phyloP scores from a whole-genome alignment of 345 rosid genomes.

The Aquilaria yunnanensis region DNA sequence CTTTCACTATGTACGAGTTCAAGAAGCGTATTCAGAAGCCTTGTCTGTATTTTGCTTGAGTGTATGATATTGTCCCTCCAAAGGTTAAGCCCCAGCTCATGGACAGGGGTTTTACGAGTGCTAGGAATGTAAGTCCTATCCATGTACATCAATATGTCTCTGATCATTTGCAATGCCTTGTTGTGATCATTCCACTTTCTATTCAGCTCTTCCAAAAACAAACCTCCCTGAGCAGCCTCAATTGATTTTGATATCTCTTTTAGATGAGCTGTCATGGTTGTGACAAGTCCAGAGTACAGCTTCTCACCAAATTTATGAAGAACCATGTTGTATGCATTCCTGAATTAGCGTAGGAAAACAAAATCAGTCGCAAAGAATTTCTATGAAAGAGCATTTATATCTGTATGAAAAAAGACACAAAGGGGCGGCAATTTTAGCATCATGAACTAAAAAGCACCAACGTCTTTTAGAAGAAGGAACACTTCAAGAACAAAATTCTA shows the following conservation, averaged over 20 bases:
- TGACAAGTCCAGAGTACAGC: constrained; percentile 71
- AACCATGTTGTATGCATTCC: constrained; percentile 99
- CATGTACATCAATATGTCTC: constrained; percentile 98
- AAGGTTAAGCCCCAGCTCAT: constrained; percentile 81
- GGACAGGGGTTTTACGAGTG: constrained; percentile 78
- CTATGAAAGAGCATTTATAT: background rate
- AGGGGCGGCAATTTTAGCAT: background rate
- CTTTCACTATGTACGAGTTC: constrained; percentile 78
- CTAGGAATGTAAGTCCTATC: constrained; percentile 88
- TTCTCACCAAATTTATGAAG: constrained; percentile 94
- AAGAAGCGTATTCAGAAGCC: constrained; percentile 77
- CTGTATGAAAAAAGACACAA: background rate
- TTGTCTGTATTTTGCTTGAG: constrained; percentile 61
- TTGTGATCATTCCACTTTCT: constrained; percentile 98
- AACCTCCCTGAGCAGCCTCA: constrained; percentile 91
- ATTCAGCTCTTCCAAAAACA: constrained; percentile 85
- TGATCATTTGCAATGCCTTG: constrained; percentile 94
- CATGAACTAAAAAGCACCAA: background rate
- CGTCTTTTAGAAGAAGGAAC: background rate
- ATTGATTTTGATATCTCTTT: constrained; percentile 69
- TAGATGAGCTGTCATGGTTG: constrained; percentile 89
- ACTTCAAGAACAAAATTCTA: background rate
- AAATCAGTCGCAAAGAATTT: background rate
- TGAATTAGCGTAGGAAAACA: constrained; percentile 21
- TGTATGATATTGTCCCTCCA: constrained; percentile 91